These are phyloP conservation scores for Aspergillus felis DNA, from an alignment of 2,329 filamentous ascomycete genomes.

Conservation along the genomic window DNA sequence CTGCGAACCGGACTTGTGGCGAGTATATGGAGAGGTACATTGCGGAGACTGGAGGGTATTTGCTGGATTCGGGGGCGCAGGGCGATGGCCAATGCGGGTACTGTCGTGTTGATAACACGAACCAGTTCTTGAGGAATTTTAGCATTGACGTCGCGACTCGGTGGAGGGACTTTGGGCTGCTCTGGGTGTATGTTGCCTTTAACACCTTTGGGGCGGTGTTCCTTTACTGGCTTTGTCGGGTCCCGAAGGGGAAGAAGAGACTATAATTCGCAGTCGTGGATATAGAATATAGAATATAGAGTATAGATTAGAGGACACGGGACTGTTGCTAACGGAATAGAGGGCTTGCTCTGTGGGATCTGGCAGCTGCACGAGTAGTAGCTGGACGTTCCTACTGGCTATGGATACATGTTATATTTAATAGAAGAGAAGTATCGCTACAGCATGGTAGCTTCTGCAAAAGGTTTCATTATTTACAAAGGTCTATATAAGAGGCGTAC, in stretches of 20 bases:
- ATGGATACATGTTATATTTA: no score
- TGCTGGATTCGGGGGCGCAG: background rate
- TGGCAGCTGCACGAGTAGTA: no score
- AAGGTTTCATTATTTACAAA: no score
- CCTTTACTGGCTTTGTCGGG: constrained; percentile 1
- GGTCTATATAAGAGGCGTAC: no score
- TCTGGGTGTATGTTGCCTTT: constrained; percentile 26
- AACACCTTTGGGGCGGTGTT: constrained; percentile 17
- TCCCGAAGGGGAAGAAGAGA: constrained; percentile 4
- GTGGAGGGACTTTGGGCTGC: background rate
- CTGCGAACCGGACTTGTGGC: background rate
- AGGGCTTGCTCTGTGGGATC: no score
- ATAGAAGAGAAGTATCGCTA: no score
- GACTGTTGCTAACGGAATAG: no score
- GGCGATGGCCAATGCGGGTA: background rate
- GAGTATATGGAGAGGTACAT: background rate
- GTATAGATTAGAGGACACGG: no score
- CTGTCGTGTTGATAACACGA: background rate
- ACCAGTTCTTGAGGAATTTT: background rate
- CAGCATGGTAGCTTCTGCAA: no score
- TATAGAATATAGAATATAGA: no score
- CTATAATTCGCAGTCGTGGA: background rate
- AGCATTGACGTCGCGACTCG: background rate
- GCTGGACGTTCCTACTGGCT: no score
- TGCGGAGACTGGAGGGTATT: background rate